These are phyloP conservation scores for Microstroma glucosiphilum DNA, from an alignment of 1,284 basidiomycete species.

Conservation along the genomic window DNA sequence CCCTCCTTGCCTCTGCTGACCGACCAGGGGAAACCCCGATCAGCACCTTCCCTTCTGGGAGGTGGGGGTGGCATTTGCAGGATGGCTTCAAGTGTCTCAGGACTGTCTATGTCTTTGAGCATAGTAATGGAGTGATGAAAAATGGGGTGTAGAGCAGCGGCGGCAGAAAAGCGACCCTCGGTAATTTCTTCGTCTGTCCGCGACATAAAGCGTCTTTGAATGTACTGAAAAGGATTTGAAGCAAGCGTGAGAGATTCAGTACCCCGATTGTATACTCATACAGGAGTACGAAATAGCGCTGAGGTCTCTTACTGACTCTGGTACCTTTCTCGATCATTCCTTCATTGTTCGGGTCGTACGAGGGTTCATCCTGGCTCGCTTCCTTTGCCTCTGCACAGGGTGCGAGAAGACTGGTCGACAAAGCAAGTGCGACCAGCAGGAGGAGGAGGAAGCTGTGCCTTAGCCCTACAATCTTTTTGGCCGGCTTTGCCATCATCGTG, in stretches of 20 bases:
- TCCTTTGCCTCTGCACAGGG: neutral
- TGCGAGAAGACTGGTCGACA: neutral
- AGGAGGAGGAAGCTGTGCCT: no score
- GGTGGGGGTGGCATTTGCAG: constrained; percentile 1
- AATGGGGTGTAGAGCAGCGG: neutral
- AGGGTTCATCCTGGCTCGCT: neutral
- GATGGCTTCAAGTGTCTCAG: neutral
- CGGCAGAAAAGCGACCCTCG: neutral
- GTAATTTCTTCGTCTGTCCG: constrained; percentile 3
- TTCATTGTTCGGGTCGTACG: neutral
- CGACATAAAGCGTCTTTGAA: neutral
- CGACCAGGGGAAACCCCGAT: no score
- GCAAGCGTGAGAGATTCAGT: neutral
- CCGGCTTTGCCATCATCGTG: no score
- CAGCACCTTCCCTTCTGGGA: no score
- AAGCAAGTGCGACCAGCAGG: no score
- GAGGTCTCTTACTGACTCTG: neutral
- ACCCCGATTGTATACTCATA: no score
- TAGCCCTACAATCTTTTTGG: no score
- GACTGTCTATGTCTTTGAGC: neutral
- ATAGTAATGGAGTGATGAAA: neutral
- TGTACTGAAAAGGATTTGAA: neutral
- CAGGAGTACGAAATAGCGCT: no score
- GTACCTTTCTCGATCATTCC: neutral
- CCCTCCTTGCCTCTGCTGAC: neutral